These are phyloP conservation scores for Kalmanozyma brasiliensis DNA, from an alignment of 1,284 basidiomycete species.

Conservation along the genomic window DNA sequence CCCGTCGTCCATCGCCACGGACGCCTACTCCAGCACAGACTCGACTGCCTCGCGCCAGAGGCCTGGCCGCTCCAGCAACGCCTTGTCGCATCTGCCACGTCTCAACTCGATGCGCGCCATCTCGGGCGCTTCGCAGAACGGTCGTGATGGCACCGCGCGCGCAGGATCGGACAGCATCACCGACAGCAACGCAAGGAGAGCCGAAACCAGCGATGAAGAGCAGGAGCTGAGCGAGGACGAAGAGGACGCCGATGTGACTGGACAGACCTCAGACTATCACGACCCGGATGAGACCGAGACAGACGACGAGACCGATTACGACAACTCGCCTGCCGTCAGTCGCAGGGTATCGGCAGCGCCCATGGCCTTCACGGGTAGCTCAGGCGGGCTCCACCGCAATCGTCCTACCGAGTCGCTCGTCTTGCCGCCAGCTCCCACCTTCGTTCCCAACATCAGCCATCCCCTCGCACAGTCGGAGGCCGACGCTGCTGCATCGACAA, in stretches of 20 bases:
- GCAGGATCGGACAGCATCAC: conserved; percentile 1
- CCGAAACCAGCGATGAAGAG: conserved; percentile 47
- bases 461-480: conserved; percentile 3
- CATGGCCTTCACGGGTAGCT: conserved; percentile 22
- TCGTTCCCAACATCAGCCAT: conserved; percentile 23
- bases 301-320: conserved; percentile 51
- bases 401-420: conserved; percentile 39
- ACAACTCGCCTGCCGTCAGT: conserved; percentile 28
- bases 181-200: conserved; percentile 6
- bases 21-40: conserved; percentile 8
- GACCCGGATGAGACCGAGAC: conserved; percentile 41
- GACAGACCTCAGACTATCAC: conserved; percentile 40
- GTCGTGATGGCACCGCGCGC: neutral
- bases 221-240: conserved; percentile 47
- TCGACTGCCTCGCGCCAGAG: conserved; percentile 18
- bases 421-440: conserved; percentile 52
- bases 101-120: conserved; percentile 56
- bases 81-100: conserved; percentile 56
- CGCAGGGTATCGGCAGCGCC: conserved; percentile 27
- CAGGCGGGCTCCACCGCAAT: conserved; percentile 47
- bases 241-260: conserved; percentile 28
- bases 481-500: conserved; percentile 5
- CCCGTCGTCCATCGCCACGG: neutral
- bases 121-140: neutral
- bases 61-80: conserved; percentile 23